Evolutionary conservation across 805 yeast genomes (phyloP).

Genomic region (Metschnikowia bowlesiae): DNA sequence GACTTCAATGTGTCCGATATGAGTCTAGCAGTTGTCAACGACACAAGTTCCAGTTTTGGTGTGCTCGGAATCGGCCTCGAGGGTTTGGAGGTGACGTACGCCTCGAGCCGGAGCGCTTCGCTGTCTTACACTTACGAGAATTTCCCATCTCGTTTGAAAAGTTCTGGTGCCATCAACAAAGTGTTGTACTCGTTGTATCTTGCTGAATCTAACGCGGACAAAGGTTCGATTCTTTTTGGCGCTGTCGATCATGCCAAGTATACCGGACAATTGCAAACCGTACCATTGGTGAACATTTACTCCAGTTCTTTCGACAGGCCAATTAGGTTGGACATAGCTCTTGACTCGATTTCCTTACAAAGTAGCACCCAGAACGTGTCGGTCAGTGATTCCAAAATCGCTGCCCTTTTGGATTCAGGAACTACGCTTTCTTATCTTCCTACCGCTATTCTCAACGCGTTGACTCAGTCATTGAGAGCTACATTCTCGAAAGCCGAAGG

Average conservation of each 20-base stretch:
- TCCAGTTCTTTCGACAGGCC: slow-evolving; percentile 21
- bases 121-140: slow-evolving; percentile 49
- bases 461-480: slow-evolving; percentile 11
- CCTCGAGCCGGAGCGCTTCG: slow-evolving; percentile 6
- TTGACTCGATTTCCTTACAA: slow-evolving; percentile 33
- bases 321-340: slow-evolving; percentile 46
- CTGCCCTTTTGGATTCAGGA: slow-evolving; percentile 47
- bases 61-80: slow-evolving; percentile 72
- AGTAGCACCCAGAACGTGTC: slow-evolving; percentile 10
- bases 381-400: slow-evolving; percentile 3
- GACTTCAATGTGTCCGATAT: slow-evolving; percentile 44
- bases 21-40: slow-evolving; percentile 71
- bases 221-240: slow-evolving; percentile 39
- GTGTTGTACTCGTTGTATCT: slow-evolving; percentile 62
- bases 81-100: slow-evolving; percentile 60
- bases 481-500: slow-evolving; percentile 1
- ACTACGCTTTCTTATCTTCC: slow-evolving; percentile 52
- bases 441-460: slow-evolving; percentile 15
- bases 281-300: slow-evolving; percentile 41
- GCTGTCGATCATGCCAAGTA: slow-evolving; percentile 42
- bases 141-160: slow-evolving; percentile 57
- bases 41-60: slow-evolving; percentile 60
- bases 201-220: slow-evolving; percentile 30
- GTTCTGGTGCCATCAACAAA: slow-evolving; percentile 52
- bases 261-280: slow-evolving; percentile 24